Base-by-base conservation (phyloP, 768 basidiomycete genomes). In the Boletales sp. region DNA sequence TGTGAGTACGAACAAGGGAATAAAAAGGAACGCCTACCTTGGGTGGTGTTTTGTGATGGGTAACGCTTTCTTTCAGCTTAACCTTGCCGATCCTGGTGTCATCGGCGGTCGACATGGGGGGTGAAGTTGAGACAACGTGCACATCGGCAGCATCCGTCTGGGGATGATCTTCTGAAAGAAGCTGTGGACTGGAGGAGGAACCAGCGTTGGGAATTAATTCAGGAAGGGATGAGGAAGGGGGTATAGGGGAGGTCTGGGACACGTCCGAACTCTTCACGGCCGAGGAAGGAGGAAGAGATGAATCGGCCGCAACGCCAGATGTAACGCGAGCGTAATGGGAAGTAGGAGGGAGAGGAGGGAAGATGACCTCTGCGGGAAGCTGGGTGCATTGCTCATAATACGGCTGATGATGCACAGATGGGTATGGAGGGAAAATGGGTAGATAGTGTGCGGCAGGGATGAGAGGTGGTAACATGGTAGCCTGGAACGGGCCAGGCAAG, bases 131-230 rank as follows among this genome's bases (percentile, higher is more conserved):
- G 31, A 56, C 50, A 17, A 63, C 54, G 25, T 44, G 55, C 5
- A 38, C 47, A 19, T 65, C 56, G 1, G 39, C 48, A 36, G 34
- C n/a, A 31, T 60, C 49, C n/a, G 55, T 56, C 41, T 58, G 57
- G 2, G 44, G 42, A 28, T 64, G 48, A 18, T 67, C 62, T 3
- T 70, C 56, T 2, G 65, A 69, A 21, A 57, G 63, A 21, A 68
- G 63, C 13, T 78, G 78, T 2, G 84, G 83, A 58, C 84, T 87
- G 10, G 84, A 87, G 3, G 84, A 87, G 1, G 85, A 84, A 56
- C 76, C 81, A 36, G 71, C 63, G 59, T 81, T 81, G 0, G 84
- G 81, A 9, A 79, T 81, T 30, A 87, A 75, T 43, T 76, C 80
- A n/a, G 87, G 86, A 40, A 86, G 58, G 10, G 77, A 70, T 13